Evolutionary conservation across 345 rosid species (phyloP), one percentile per base, ranked within the genome.

Genomic region (Sapria himalayana): DNA sequence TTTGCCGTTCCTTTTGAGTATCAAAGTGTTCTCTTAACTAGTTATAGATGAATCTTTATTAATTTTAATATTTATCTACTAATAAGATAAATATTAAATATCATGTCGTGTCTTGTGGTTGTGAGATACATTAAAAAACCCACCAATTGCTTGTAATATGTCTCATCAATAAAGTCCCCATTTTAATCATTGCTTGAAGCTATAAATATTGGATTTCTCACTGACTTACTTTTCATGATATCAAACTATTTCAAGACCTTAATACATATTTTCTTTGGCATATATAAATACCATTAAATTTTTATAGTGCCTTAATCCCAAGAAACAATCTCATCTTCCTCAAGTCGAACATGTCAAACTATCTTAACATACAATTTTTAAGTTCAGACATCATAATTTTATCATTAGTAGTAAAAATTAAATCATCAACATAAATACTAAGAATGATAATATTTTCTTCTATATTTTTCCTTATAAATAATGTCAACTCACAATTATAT

Each of bases 41-140:
- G 34, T 8, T 15, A 15, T 0, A 15, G 29, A 27, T 10, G n/a
- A 1, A 42, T 0, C 4, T 25, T 10, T 2, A 9, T 42, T 14
- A 15, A 25, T 0, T n/a, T 42, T 8, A 14, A 1, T 16, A 42
- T 42, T 1, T 7, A 25, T 9, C n/a, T 12, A n/a, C 19, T 11
- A 14, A 41, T 14, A 5, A 41, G 2, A 16, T 33, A 23, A 1
- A 14, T 10, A 15, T 7, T 9, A 11, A 24, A 42, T 35, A 42
- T 42, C 0, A 42, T 1, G 12, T 42, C 46, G 2, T 20, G 46
- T 24, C 11, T 7, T 3, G 32, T 41, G 0, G 32, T n/a, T 0
- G 45, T 41, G 11, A 41, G 16, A 7, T 41, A 27, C 46, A 42
- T 25, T 3, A 25, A 22, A 15, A 33, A 25, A 0, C 46, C 46